A percentile compares a stretch with the other conserved stretches of the same genome.
Evolutionary conservation across 768 basidiomycete species (phyloP).

Genomic region (Suillus discolor): DNA sequence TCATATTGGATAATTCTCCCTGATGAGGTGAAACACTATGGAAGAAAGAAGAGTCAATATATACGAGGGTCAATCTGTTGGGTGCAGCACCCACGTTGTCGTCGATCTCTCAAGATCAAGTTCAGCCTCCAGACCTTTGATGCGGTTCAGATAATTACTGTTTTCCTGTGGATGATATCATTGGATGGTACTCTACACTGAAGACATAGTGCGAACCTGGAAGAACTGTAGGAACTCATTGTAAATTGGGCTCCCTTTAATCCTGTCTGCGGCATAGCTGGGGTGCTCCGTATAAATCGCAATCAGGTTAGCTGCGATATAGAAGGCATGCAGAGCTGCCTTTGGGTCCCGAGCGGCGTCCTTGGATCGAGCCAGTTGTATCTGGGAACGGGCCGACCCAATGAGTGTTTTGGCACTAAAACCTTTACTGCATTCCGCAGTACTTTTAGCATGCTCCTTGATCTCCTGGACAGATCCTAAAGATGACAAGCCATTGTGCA

Average conservation of each 20-base stretch:
- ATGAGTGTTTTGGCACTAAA: conserved; percentile 63
- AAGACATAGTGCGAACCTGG: conserved; percentile 47
- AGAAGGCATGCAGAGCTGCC: conserved; percentile 59
- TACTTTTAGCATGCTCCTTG: conserved; percentile 48
- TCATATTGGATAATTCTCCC: conserved; percentile 37
- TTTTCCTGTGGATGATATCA: conserved; percentile 38
- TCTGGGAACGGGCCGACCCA: conserved; percentile 60
- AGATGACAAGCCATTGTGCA: conserved; percentile 41
- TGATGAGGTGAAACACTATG: conserved; percentile 16
- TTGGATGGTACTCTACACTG: conserved; percentile 14
- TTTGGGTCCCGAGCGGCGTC: conserved; percentile 64
- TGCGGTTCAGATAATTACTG: conserved; percentile 39
- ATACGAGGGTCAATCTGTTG: conserved; percentile 9
- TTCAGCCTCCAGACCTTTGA: conserved; percentile 47
- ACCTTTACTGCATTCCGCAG: conserved; percentile 57
- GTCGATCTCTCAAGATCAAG: conserved; percentile 48
- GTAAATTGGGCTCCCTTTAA: conserved; percentile 54
- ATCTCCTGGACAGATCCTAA: conserved; percentile 44
- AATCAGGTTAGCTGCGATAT: conserved; percentile 61
- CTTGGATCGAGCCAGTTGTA: conserved; percentile 48
- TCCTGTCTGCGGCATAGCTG: conserved; percentile 55
- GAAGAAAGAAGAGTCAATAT: conserved; percentile 14
- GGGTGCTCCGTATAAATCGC: conserved; percentile 60
- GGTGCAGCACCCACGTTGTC: conserved; percentile 28
- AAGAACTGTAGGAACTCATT: conserved; percentile 68